Evolutionary conservation across 106 monocot genomes (phyloP), one percentile per base, ranked within the genome.

Genomic region (Hemerocallis citrina): DNA sequence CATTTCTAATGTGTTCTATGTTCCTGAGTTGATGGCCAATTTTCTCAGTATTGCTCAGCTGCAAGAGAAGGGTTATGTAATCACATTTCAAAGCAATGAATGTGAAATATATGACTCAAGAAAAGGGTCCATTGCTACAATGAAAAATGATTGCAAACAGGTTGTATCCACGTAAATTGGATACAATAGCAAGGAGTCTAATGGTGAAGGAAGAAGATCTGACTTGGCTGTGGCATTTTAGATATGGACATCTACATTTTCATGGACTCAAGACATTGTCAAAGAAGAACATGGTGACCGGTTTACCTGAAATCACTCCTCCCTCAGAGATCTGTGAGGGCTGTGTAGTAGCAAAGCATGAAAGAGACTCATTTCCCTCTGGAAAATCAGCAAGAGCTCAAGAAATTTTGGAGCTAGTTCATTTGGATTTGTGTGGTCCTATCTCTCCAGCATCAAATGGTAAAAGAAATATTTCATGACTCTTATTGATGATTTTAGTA

Each of bases 31-130:
- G 52, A 43, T 61, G 19, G 42, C 29, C 12, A 62, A 70, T 62
- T 21, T 69, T 22, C 40, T 59, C n/a, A 76, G 69, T 76, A 43
- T 31, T 37, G 38, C 35, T 38, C 63, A 69, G 17, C 31, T 70
- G 27, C 19, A 27, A 52, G 66, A 69, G 19, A 69, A 69, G 16
- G 33, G 59, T 6, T 59, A 69, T 49, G 48, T 34, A 16, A 34
- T 44, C 0, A 59, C 23, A 10, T 44, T 46, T 6, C 14, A 37
- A 10, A n/a, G 32, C 2, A 30, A 15, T 22, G 29, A n/a, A 25
- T 61, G 54, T 51, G 42, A 63, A 43, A 55, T 62, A 13, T 43
- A 41, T 33, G 40, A 62, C 40, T 33, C 63, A n/a, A 17, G 2
- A 1, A 55, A 16, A 33, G 32, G 63, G 33, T 6, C 13, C 21